Percentiles rank a stretch among this genome's conserved stretches.
These are phyloP conservation scores for Pseudonitzschia pungens DNA, from an alignment of 108 stramenopile species.

Conservation along the genomic window DNA sequence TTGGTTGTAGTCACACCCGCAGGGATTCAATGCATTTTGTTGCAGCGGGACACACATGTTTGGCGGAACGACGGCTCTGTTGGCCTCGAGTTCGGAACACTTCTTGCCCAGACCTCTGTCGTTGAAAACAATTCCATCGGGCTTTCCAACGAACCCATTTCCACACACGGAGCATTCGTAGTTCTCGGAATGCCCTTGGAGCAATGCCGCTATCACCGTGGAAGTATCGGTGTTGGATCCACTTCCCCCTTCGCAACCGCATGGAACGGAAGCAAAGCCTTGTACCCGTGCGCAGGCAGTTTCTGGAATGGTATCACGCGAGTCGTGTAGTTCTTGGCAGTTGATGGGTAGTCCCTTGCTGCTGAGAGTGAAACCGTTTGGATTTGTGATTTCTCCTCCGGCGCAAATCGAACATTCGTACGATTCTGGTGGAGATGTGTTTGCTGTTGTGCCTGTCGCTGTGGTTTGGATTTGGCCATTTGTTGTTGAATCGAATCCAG, in stretches of 20 bases:
- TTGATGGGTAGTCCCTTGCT: background rate
- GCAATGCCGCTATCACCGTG: no score
- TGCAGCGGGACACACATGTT: conserved; percentile 4
- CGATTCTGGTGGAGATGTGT: background rate
- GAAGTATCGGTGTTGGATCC: background rate
- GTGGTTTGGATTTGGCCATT: no score
- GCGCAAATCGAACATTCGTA: conserved; percentile 22
- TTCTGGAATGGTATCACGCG: background rate
- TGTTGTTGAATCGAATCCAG: conserved; percentile 8
- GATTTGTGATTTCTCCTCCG: conserved; percentile 16
- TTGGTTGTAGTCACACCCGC: conserved; percentile 14
- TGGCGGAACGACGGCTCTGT: background rate
- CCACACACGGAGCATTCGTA: conserved; percentile 17
- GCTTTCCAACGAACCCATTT: conserved; percentile 12
- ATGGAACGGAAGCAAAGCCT: conserved; percentile 1
- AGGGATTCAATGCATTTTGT: conserved; percentile 11
- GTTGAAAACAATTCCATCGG: conserved; percentile 10
- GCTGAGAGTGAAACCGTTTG: conserved; percentile 6
- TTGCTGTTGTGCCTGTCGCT: background rate
- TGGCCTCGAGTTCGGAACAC: conserved; percentile 12
- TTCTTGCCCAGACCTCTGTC: background rate
- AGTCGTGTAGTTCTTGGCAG: conserved; percentile 13
- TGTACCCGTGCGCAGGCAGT: background rate
- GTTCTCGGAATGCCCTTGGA: background rate
- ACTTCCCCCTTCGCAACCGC: conserved; percentile 1